Conservation (phyloP, 176 grass and related monocot genomes). For the Oryza officinalis region DNA sequence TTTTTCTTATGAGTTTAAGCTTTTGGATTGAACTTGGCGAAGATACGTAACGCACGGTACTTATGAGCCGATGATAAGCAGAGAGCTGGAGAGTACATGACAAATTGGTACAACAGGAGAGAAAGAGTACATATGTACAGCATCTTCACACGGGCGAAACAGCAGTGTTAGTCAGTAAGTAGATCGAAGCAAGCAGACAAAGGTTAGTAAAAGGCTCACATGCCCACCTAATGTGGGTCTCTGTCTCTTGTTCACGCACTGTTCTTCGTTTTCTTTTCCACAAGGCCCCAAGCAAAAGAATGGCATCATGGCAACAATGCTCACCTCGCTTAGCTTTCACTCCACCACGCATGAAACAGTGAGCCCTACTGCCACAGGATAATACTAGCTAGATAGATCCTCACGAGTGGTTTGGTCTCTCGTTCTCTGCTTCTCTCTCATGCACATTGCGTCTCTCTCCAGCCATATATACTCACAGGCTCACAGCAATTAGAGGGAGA, state of each 20-base stretch:
- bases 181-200: conserved; percentile 37
- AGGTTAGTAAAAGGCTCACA: conserved; percentile 43
- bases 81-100: neutral
- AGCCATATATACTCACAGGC: neutral
- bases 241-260: neutral
- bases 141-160: conserved; percentile 34
- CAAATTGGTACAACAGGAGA: neutral
- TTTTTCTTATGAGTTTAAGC: neutral
- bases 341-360: conserved; percentile 15
- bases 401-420: neutral
- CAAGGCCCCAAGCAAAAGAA: neutral
- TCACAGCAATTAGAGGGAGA: neutral
- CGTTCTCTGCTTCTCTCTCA: neutral
- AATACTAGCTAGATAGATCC: conserved; percentile 15
- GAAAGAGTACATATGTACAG: conserved; percentile 7
- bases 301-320: neutral
- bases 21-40: too few relatives aligned
- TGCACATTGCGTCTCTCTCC: conserved; percentile 7
- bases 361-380: conserved; percentile 8
- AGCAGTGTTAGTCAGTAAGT: neutral
- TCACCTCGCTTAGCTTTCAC: conserved; percentile 38
- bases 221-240: conserved; percentile 41
- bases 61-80: neutral
- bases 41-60: neutral
- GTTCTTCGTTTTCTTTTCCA: neutral